phyloP scores from a whole-genome alignment of 1,284 basidiomycete species.

The Pseudozyma tsukubaensis region DNA sequence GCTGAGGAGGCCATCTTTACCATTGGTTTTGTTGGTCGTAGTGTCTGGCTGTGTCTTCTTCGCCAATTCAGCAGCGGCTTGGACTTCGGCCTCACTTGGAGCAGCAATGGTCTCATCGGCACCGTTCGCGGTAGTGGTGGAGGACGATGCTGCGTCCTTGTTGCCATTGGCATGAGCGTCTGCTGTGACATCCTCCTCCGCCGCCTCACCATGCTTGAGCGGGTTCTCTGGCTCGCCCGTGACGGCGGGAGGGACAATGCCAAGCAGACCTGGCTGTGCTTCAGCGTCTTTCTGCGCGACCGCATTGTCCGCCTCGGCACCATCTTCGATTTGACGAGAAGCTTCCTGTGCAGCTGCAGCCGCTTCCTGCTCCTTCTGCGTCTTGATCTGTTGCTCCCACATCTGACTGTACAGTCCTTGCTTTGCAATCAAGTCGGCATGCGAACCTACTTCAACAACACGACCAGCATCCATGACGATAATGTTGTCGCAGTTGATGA shows the following conservation, averaged over 20 bases:
- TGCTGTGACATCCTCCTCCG: background rate
- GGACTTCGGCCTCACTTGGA: conserved; percentile 19
- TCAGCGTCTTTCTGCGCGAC: background rate
- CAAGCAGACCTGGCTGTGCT: conserved; percentile 39
- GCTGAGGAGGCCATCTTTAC: conserved; percentile 13
- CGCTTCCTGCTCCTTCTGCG: conserved; percentile 64
- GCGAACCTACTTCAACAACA: conserved; percentile 62
- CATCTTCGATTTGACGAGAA: conserved; percentile 2
- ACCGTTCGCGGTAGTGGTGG: background rate
- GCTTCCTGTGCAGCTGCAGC: conserved; percentile 39
- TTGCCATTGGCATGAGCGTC: background rate
- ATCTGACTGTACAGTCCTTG: conserved; percentile 60
- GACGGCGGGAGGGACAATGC: conserved; percentile 42
- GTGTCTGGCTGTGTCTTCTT: conserved; percentile 16
- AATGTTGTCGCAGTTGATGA: conserved; percentile 66
- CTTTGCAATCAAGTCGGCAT: conserved; percentile 59
- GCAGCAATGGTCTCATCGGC: conserved; percentile 3
- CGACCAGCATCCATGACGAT: conserved; percentile 59
- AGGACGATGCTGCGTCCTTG: conserved; percentile 4
- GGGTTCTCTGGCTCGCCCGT: conserved; percentile 45
- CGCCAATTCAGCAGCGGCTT: conserved; percentile 21
- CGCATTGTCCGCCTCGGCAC: background rate
- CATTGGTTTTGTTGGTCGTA: background rate
- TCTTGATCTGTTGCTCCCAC: conserved; percentile 68
- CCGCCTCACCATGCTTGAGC: conserved; percentile 12